Conservation (phyloP, 345 rosid genomes). For the Trapa bicornis region DNA sequence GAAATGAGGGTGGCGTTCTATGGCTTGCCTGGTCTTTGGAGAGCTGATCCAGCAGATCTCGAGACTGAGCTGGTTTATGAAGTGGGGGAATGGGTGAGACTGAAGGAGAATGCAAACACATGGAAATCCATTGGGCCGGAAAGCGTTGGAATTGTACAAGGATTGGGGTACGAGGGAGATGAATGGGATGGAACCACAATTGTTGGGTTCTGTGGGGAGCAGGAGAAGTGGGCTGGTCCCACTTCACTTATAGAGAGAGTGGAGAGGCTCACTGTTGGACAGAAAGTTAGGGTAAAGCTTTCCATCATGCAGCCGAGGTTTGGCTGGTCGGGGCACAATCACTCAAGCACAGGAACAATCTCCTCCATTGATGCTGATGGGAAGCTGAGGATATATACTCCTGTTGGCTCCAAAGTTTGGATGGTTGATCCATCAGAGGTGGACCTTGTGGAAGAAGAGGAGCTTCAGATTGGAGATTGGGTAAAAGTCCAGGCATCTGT, state of each 20-base stretch:
- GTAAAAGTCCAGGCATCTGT: slow-evolving; percentile 57
- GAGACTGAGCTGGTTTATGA: slow-evolving; percentile 63
- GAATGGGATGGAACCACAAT: slow-evolving; percentile 70
- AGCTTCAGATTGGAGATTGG: slow-evolving; percentile 80
- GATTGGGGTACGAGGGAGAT: slow-evolving; percentile 67
- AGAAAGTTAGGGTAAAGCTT: slow-evolving; percentile 60
- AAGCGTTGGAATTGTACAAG: slow-evolving; percentile 76
- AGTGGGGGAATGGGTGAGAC: slow-evolving; percentile 91
- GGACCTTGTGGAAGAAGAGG: slow-evolving; percentile 70
- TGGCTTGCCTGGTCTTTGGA: slow-evolving; percentile 78
- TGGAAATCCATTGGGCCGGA: slow-evolving; percentile 85
- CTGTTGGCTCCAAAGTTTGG: slow-evolving; percentile 87
- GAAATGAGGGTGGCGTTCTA: slow-evolving; percentile 79
- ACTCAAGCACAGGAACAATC: slow-evolving; percentile 64
- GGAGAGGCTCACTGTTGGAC: slow-evolving; percentile 47
- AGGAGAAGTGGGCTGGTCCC: slow-evolving; percentile 83
- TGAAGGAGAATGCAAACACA: slow-evolving; percentile 36
- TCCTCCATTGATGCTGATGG: slow-evolving; percentile 91
- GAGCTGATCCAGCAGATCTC: slow-evolving; percentile 85
- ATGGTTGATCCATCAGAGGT: slow-evolving; percentile 93
- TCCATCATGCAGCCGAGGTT: slow-evolving; percentile 84
- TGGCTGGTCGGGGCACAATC: slow-evolving; percentile 92
- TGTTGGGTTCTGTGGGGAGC: slow-evolving; percentile 84
- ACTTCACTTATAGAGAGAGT: slow-evolving; percentile 59
- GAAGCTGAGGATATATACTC: slow-evolving; percentile 82